Percentiles rank a stretch among this genome's conserved stretches.
Conservation (phyloP, 1,284 basidiomycete species). For the Wallemia mellicola region DNA sequence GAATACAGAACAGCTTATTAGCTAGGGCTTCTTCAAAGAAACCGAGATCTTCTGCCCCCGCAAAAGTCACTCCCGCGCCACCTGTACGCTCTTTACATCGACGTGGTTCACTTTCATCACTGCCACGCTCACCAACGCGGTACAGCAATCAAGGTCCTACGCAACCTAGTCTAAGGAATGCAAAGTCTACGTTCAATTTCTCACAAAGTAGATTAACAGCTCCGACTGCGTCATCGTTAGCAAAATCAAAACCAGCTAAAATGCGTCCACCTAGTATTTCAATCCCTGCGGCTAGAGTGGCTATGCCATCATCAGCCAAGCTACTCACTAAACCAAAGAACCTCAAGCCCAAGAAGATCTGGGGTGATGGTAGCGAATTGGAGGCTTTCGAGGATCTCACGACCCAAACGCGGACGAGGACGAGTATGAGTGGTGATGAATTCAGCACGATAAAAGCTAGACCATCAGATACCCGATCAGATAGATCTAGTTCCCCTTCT, state of each 20-base stretch:
- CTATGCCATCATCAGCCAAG: neutral
- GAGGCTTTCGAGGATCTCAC: neutral
- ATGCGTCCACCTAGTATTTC: neutral
- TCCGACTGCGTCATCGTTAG: neutral
- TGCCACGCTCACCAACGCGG: neutral
- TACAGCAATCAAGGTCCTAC: neutral
- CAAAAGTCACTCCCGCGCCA: neutral
- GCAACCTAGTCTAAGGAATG: neutral
- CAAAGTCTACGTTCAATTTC: neutral
- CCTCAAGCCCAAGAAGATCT: neutral
- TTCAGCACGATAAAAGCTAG: neutral
- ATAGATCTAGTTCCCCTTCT: neutral
- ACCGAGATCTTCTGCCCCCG: neutral
- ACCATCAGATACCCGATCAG: neutral
- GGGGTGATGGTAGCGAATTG: conserved; percentile 1
- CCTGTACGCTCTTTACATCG: neutral
- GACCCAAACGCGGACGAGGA: neutral
- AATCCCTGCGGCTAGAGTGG: neutral
- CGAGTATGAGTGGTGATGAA: neutral
- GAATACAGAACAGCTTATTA: neutral
- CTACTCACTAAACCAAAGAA: neutral
- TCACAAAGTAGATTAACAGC: neutral
- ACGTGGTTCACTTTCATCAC: neutral
- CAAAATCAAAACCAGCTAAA: neutral
- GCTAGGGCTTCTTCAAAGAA: neutral